A percentile compares a stretch with the other conserved stretches of the same genome.
phyloP scores from a whole-genome alignment of 768 basidiomycete species.

The Suillus subalutaceus region DNA sequence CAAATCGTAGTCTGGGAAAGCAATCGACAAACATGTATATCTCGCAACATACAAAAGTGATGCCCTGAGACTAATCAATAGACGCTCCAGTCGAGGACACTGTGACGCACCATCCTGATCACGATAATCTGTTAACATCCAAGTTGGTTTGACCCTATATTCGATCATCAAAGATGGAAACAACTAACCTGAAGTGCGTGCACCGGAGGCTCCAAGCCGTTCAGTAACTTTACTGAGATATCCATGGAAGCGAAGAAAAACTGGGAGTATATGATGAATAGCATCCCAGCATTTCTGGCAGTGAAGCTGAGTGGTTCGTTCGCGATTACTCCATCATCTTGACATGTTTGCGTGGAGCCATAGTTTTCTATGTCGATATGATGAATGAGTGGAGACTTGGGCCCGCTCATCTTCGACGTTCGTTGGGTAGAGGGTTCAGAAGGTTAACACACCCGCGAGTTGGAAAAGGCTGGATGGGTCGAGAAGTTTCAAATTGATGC shows the following conservation, averaged over 20 bases:
- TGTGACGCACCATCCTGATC: slow-evolving; percentile 57
- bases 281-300: slow-evolving; percentile 55
- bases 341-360: neutral
- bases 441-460: too few relatives aligned
- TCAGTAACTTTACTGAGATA: slow-evolving; percentile 63
- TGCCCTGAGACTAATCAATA: slow-evolving; percentile 35
- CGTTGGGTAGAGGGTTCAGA: neutral
- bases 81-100: neutral
- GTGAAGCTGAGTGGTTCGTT: slow-evolving; percentile 10
- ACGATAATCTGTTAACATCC: slow-evolving; percentile 45
- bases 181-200: slow-evolving; percentile 55
- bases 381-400: neutral
- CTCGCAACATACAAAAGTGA: slow-evolving; percentile 56
- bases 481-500: neutral
- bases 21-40: slow-evolving; percentile 46
- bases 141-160: neutral
- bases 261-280: slow-evolving; percentile 59
- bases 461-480: neutral
- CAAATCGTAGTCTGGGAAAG: neutral
- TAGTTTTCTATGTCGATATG: neutral
- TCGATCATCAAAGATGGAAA: neutral
- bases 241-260: slow-evolving; percentile 65
- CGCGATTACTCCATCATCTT: neutral
- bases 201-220: slow-evolving; percentile 58
- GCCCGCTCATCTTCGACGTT: neutral